These are phyloP conservation scores for Oryza rufipogon DNA, from an alignment of 176 grass and related monocot genomes.

Conservation along the genomic window DNA sequence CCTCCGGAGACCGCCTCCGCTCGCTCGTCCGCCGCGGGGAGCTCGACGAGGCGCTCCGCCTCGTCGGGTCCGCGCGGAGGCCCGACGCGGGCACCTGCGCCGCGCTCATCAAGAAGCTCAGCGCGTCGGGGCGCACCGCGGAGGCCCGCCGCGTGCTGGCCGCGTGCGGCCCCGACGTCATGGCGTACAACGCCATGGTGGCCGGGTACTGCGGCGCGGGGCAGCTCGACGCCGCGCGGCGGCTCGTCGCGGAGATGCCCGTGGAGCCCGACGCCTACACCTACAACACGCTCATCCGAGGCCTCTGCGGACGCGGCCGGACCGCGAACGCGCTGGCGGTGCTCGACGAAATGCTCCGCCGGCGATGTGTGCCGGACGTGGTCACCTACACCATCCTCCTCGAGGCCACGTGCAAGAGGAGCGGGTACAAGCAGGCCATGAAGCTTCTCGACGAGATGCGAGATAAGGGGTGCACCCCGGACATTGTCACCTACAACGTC, in stretches of 20 bases:
- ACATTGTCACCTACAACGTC: slow-evolving; percentile 67
- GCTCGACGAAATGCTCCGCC: slow-evolving; percentile 49
- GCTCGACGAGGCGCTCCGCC: slow-evolving; percentile 38
- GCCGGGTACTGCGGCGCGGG: slow-evolving; percentile 48
- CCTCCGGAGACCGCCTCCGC: slow-evolving; percentile 42
- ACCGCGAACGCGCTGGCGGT: slow-evolving; percentile 49
- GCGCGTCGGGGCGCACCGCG: slow-evolving; percentile 45
- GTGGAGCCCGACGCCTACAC: slow-evolving; percentile 51
- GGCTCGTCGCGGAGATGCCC: slow-evolving; percentile 47
- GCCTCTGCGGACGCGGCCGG: slow-evolving; percentile 53
- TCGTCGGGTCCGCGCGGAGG: slow-evolving; percentile 28
- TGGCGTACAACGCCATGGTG: slow-evolving; percentile 50
- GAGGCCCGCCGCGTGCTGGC: slow-evolving; percentile 44
- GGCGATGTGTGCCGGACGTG: slow-evolving; percentile 52
- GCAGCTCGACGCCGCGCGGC: slow-evolving; percentile 47
- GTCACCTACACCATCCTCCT: slow-evolving; percentile 74
- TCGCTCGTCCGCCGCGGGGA: slow-evolving; percentile 33
- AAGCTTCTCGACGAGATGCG: slow-evolving; percentile 63
- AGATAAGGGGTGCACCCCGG: slow-evolving; percentile 48
- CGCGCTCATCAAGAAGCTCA: slow-evolving; percentile 57
- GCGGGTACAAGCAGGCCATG: slow-evolving; percentile 59
- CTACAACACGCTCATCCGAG: slow-evolving; percentile 65
- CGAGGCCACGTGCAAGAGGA: slow-evolving; percentile 56
- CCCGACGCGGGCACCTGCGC: slow-evolving; percentile 34
- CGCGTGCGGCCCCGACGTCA: slow-evolving; percentile 35